Base-by-base conservation (phyloP, 495 filamentous ascomycete species). In the Elasticomyces elasticus region DNA sequence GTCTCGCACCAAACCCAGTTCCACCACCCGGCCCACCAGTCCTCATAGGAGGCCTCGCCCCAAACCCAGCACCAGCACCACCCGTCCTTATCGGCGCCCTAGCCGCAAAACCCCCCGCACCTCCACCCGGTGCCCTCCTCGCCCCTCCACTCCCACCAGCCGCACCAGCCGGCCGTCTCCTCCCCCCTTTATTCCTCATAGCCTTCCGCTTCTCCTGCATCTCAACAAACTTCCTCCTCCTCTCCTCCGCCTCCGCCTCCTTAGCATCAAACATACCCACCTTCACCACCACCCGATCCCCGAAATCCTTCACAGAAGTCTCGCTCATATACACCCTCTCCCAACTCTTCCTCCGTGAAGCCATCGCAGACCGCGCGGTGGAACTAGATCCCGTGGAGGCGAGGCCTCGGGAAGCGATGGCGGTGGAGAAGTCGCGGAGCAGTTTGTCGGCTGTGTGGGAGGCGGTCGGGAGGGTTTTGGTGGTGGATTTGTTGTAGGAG, bases 191-290 rank as follows among this genome's bases (percentile, higher is more conserved):
- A 22, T n/a, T 26, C 20, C 33, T 20, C 31, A 10, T 20, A 24
- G 25, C 51, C 26, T 23, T n/a, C 35, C 40, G 51, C 6, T 20
- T 26, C 52, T 26, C 52, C 51, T 46, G 31, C 45, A 31, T 35
- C 45, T 22, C 48, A 15, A 17, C 5, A 26, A 23, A 12, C 47
- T 15, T 51, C 37, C 25, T 19, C 52, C 48, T 54, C 28, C 23
- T 28, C 49, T 52, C 58, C 44, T 61, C 24, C 40, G 26, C 9
- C 41, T 22, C 58, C 40, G 53, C 52, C 47, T 43, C 58, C 12
- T 22, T 35, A 12, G 27, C 53, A 61, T 61, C 53, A 53, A 40
- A 61, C 23, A 61, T 24, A 41, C 50, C 56, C 35, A 53, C 58
- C 1, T 41, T 53, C 6, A 61, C 53, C 40, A 51, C 58, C 1